These are phyloP conservation scores for Phytophthora boehmeriae DNA, from an alignment of 352 stramenopile genomes.

Conservation along the genomic window DNA sequence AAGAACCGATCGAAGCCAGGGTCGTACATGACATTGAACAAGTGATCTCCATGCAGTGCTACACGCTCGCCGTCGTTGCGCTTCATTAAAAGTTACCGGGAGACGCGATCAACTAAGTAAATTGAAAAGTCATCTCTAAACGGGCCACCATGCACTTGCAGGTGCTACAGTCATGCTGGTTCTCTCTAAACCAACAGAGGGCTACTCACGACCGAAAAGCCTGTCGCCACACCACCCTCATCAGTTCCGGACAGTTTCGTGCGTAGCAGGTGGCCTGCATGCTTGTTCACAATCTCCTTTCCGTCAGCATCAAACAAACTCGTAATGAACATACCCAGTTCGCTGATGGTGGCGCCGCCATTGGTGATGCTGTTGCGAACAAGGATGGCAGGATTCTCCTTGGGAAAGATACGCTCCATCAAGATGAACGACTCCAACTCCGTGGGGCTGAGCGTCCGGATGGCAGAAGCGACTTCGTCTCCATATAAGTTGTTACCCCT, in stretches of 20 bases:
- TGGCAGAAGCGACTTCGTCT: slow-evolving; percentile 86
- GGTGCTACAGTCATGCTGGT: background rate
- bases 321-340: slow-evolving; percentile 96
- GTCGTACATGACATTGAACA: slow-evolving; percentile 55
- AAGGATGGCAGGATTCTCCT: slow-evolving; percentile 77
- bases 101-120: slow-evolving; percentile 6
- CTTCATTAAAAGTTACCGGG: slow-evolving; percentile 13
- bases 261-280: slow-evolving; percentile 94
- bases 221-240: slow-evolving; percentile 96
- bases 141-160: background rate
- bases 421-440: slow-evolving; percentile 94
- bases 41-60: slow-evolving; percentile 7
- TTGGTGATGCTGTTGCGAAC: slow-evolving; percentile 76
- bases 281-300: slow-evolving; percentile 92
- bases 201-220: slow-evolving; percentile 94
- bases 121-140: slow-evolving; percentile 19
- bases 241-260: slow-evolving; percentile 96
- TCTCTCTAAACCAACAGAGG: slow-evolving; percentile 80
- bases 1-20: slow-evolving; percentile 54
- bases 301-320: slow-evolving; percentile 74
- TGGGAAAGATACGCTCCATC: slow-evolving; percentile 97
- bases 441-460: slow-evolving; percentile 72
- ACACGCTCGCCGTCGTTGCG: background rate
- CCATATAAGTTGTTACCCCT: slow-evolving; percentile 99
- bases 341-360: slow-evolving; percentile 90